Base-by-base conservation (phyloP, 352 stramenopile genomes). In the Phytophthora hibernalis region DNA sequence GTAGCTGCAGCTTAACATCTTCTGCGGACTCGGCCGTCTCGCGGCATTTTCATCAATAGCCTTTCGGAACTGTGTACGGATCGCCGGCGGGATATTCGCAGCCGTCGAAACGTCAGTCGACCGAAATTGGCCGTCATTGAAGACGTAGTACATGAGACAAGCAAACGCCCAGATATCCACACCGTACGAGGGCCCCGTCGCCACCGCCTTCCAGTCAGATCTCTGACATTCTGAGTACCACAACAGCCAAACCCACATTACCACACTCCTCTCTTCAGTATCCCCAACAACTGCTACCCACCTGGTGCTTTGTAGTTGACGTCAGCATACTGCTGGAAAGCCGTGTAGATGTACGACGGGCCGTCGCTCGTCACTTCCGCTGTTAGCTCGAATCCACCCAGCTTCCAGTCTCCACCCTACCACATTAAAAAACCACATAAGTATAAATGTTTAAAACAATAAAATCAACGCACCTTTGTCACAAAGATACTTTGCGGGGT, bases 381-480 rank as follows among this genome's bases (percentile, higher is more conserved):
- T 16, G 96, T 92, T 16, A 98, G 61, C 56, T 96, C 92, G 56
- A 98, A 98, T 10, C 95, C 96, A 26, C 85, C 95, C 16, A 99
- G 81, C 64, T 98, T 99, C 83, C 97, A 98, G 79, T 99, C 96
- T 48, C 96, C 96, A 44, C 90, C 91, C 66, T 90, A 64, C 31
- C 12, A 64, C n/a, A n/a, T n/a, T n/a, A n/a, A n/a, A n/a, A n/a
- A n/a, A n/a, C n/a, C n/a, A n/a, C 8, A n/a, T 42, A 9, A 42
- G 35, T 42, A 9, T 33, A 13, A 9, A 9, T 42, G 35, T n/a
- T 42, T 12, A n/a, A 42, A 42, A 42, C 35, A 42, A 42, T n/a
- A 22, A 61, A 44, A 5, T 16, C n/a, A n/a, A n/a, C 26, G 12
- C 43, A 92, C 83, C 75, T 92, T 93, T 10, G 96, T 99, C 1